phyloP scores from a whole-genome alignment of 176 grass and related monocot genomes.

The Cenchrus americanus region DNA sequence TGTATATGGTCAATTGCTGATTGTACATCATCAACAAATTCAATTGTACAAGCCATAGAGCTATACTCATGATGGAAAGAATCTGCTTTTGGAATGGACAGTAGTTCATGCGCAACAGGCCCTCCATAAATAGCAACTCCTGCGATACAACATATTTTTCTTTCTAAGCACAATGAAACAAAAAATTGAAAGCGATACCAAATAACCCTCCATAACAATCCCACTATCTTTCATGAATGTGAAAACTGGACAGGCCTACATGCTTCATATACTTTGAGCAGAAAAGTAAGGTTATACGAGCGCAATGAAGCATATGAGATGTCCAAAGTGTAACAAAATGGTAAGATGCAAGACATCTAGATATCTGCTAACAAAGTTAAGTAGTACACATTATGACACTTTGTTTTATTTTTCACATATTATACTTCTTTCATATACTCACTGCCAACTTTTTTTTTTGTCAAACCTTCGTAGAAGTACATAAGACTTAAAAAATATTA shows the following conservation, averaged over 20 bases:
- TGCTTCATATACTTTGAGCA: conserved; percentile 11
- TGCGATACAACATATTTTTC: conserved; percentile 35
- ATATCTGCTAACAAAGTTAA: conserved; percentile 2
- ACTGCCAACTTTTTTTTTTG: neutral
- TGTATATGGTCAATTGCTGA: conserved; percentile 92
- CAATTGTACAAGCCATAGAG: conserved; percentile 79
- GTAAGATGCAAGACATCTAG: neutral
- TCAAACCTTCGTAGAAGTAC: neutral
- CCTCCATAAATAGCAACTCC: conserved; percentile 84
- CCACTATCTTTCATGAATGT: neutral
- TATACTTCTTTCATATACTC: neutral
- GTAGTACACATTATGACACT: neutral
- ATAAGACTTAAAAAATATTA: neutral
- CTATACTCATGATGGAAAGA: conserved; percentile 89
- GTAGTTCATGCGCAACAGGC: conserved; percentile 55
- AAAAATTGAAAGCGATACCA: neutral
- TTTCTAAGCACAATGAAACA: neutral
- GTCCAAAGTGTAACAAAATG: conserved; percentile 15
- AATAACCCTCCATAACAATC: neutral
- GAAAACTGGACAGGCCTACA: neutral
- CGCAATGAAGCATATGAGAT: neutral
- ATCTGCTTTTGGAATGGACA: conserved; percentile 60
- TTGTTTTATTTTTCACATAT: neutral
- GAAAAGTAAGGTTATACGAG: neutral
- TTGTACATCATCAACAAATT: conserved; percentile 89